Percentiles rank a stretch among this genome's conserved stretches.
Conservation (phyloP, 1,284 basidiomycete genomes). For the Ceratobasidium theobromae region DNA sequence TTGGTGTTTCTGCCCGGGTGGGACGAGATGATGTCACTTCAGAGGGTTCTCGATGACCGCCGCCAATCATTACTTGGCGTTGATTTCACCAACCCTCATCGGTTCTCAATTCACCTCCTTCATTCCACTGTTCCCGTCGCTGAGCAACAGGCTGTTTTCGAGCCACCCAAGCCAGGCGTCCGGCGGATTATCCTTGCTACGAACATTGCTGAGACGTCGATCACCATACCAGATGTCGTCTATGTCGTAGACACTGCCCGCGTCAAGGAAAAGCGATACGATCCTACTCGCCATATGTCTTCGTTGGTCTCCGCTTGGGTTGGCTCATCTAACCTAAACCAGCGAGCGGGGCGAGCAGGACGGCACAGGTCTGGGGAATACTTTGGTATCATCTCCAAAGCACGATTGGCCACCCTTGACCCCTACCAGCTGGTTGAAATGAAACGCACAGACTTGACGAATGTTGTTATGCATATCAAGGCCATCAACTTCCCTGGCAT, state of each 20-base stretch:
- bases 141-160: slow-evolving; percentile 91
- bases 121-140: slow-evolving; percentile 89
- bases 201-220: slow-evolving; percentile 95
- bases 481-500: slow-evolving; percentile 91
- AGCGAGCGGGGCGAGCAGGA: slow-evolving; percentile 91
- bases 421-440: slow-evolving; percentile 94
- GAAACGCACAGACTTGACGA: slow-evolving; percentile 89
- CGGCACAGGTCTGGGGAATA: slow-evolving; percentile 92
- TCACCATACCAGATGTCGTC: slow-evolving; percentile 96
- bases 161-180: slow-evolving; percentile 72
- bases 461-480: slow-evolving; percentile 96
- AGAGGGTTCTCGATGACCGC: slow-evolving; percentile 61
- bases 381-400: slow-evolving; percentile 77
- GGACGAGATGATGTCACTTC: slow-evolving; percentile 88
- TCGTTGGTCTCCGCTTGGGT: slow-evolving; percentile 89
- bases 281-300: slow-evolving; percentile 85
- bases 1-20: slow-evolving; percentile 90
- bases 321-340: slow-evolving; percentile 89
- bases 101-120: slow-evolving; percentile 81
- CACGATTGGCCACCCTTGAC: slow-evolving; percentile 64
- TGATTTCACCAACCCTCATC: slow-evolving; percentile 59
- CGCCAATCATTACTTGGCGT: slow-evolving; percentile 57
- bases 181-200: slow-evolving; percentile 90
- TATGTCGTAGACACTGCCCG: slow-evolving; percentile 90
- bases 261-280: slow-evolving; percentile 92